Evolutionary conservation across 495 filamentous ascomycete genomes (phyloP).

Genomic region (Hypoxylon trugodes): DNA sequence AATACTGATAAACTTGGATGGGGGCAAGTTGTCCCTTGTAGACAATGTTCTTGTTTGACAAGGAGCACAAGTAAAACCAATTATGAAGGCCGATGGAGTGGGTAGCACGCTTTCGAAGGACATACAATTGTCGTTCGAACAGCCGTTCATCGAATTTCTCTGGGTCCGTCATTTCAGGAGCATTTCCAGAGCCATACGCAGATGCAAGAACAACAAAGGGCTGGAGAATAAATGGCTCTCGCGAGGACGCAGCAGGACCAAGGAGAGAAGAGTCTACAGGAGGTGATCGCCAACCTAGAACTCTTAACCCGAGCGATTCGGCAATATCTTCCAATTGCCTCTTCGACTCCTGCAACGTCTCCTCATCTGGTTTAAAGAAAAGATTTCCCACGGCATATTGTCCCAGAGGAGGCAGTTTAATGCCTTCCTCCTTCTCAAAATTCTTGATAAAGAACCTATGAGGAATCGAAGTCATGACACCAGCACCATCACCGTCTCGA

Average conservation of each 20-base stretch:
- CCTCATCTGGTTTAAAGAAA: conserved; percentile 97
- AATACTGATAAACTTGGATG: conserved; percentile 98
- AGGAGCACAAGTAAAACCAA: conserved; percentile 98
- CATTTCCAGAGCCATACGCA: conserved; percentile 85
- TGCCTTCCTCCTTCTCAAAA: conserved; percentile 87
- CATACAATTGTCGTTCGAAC: conserved; percentile 94
- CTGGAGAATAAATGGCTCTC: conserved; percentile 94
- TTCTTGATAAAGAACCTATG: conserved; percentile 99
- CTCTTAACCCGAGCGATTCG: conserved; percentile 83
- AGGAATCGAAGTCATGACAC: conserved; percentile 99
- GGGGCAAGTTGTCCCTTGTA: conserved; percentile 99
- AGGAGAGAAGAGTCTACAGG: conserved; percentile 92
- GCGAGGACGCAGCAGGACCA: conserved; percentile 89
- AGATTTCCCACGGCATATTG: conserved; percentile 98
- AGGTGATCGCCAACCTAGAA: conserved; percentile 96
- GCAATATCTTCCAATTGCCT: conserved; percentile 91
- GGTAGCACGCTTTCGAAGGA: conserved; percentile 93
- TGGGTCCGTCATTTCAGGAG: conserved; percentile 80
- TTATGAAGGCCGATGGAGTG: conserved; percentile 95
- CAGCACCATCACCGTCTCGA: conserved; percentile 96
- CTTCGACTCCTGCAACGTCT: conserved; percentile 86
- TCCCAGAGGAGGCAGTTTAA: conserved; percentile 84
- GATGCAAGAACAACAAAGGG: conserved; percentile 91
- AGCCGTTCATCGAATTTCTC: conserved; percentile 82
- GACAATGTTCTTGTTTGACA: conserved; percentile 98